Conservation (phyloP, 2,329 filamentous ascomycete species). For the Phaeosphaeria sp. region DNA sequence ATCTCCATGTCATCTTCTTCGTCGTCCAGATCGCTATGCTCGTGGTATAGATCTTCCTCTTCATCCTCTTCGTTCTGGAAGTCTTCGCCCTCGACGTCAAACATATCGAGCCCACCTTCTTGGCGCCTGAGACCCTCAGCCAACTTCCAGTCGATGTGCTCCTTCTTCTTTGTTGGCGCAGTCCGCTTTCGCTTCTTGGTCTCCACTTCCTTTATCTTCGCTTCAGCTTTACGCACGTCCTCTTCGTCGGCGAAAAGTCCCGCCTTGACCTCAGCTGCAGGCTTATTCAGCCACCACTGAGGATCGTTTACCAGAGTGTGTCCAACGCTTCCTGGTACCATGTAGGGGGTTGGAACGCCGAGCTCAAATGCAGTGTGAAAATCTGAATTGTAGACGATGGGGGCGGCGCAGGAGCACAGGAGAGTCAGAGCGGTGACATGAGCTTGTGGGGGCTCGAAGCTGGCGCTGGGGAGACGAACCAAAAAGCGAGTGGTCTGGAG, state of each 20-base stretch:
- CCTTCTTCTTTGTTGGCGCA: background rate
- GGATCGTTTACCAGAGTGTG: constrained; percentile 1
- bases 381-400: background rate
- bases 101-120: constrained; percentile 2
- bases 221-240: constrained; percentile 4
- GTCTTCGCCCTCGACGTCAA: background rate
- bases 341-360: constrained; percentile 9
- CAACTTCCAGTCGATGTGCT: constrained; percentile 15
- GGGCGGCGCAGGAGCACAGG: constrained; percentile 3
- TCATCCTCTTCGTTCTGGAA: background rate
- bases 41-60: background rate
- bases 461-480: background rate
- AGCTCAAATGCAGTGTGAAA: constrained; percentile 4
- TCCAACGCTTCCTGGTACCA: constrained; percentile 3
- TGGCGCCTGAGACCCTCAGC: constrained; percentile 12
- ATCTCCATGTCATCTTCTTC: too few relatives aligned
- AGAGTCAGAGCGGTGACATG: background rate
- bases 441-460: background rate
- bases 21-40: background rate
- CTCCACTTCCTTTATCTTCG: background rate
- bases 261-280: constrained; percentile 11
- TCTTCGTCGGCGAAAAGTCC: constrained; percentile 12
- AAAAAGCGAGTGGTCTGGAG: constrained; percentile 13
- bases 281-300: constrained; percentile 22
- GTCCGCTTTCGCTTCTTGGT: constrained; percentile 7